phyloP scores from a whole-genome alignment of 1,284 basidiomycete genomes.

The Fomitopsis schrenkii region DNA sequence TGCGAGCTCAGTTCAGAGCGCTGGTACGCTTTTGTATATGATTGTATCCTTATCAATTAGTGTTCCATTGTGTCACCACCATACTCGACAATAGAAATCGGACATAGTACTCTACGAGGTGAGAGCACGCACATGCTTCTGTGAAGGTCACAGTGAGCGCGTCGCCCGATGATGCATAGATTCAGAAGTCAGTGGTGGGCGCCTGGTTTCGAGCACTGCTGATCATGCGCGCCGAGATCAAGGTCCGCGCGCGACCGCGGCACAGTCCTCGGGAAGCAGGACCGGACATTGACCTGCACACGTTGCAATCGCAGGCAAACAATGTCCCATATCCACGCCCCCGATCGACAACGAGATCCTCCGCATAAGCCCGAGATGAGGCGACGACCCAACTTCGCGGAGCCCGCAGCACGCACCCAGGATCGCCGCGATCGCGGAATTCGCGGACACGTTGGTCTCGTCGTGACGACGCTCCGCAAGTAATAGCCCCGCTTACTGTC shows the following conservation, averaged over 20 bases:
- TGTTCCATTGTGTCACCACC: too few relatives aligned
- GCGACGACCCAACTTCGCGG: background rate
- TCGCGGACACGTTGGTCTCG: too few relatives aligned
- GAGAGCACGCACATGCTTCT: background rate
- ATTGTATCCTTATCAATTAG: too few relatives aligned
- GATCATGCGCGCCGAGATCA: background rate
- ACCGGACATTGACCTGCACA: background rate
- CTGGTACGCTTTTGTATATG: too few relatives aligned
- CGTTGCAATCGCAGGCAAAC: background rate
- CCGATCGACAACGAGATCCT: background rate
- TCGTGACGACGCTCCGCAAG: too few relatives aligned
- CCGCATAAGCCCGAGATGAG: background rate
- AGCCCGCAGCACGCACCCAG: background rate
- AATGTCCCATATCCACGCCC: background rate
- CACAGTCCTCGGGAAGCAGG: background rate
- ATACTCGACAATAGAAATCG: too few relatives aligned
- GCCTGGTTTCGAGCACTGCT: background rate
- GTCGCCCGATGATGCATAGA: background rate
- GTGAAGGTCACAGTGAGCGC: background rate
- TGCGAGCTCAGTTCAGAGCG: too few relatives aligned
- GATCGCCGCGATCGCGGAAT: constrained; percentile 13
- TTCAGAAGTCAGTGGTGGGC: background rate
- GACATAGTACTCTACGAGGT: too few relatives aligned
- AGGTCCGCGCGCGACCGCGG: background rate
- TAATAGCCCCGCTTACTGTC: too few relatives aligned